Percentiles rank a stretch among this genome's conserved stretches.
Conservation (phyloP, 805 yeast species). For the Candida maltosa region DNA sequence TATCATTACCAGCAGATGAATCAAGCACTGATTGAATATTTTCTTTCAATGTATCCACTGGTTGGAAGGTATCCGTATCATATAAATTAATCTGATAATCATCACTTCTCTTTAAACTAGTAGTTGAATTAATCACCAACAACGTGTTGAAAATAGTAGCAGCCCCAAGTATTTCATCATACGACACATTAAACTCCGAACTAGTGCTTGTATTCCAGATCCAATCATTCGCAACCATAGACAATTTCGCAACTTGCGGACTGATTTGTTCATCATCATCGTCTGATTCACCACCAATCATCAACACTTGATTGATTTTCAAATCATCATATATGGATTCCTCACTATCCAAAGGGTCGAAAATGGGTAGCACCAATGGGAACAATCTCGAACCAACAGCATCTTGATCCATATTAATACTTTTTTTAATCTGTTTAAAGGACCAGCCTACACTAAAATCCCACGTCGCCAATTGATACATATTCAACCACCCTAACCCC, state of each 20-base stretch:
- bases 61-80: constrained; percentile 34
- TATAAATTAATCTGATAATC: constrained; percentile 38
- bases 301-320: constrained; percentile 39
- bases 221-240: constrained; percentile 28
- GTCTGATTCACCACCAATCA: constrained; percentile 57
- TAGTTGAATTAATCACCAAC: constrained; percentile 34
- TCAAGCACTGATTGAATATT: constrained; percentile 6
- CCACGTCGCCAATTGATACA: constrained; percentile 75
- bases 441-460: constrained; percentile 67
- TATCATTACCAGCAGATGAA: not conserved
- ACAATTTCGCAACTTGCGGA: constrained; percentile 43
- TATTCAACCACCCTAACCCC: constrained; percentile 61
- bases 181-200: constrained; percentile 10
- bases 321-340: constrained; percentile 30
- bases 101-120: constrained; percentile 9
- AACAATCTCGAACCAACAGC: constrained; percentile 51
- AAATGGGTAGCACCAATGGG: constrained; percentile 56
- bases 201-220: constrained; percentile 38
- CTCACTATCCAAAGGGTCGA: constrained; percentile 23
- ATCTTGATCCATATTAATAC: constrained; percentile 19
- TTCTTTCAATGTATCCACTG: constrained; percentile 21
- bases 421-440: constrained; percentile 32
- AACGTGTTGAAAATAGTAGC: constrained; percentile 51
- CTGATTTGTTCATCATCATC: constrained; percentile 17
- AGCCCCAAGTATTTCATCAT: constrained; percentile 43